These are phyloP conservation scores for Scolecobasidium constrictum DNA, from an alignment of 2,329 filamentous ascomycete genomes.

Conservation along the genomic window DNA sequence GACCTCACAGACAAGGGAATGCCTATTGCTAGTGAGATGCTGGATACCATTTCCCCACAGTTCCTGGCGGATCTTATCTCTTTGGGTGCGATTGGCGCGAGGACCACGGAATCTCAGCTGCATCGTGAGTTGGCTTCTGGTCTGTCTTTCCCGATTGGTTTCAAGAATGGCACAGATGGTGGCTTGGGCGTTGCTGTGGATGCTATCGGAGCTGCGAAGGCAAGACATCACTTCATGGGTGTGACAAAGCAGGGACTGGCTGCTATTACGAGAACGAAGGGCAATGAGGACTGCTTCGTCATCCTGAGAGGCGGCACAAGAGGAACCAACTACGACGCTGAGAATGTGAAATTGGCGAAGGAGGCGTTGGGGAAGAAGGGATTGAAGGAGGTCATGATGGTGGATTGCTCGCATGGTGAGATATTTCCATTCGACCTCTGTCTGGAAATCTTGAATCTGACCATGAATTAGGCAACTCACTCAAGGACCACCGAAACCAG, in stretches of 20 bases:
- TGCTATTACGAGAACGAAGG: conserved; percentile 83
- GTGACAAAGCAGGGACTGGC: conserved; percentile 96
- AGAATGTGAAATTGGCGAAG: conserved; percentile 68
- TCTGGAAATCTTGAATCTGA: not conserved
- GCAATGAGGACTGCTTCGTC: conserved; percentile 96
- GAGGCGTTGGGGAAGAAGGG: conserved; percentile 72
- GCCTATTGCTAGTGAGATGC: conserved; percentile 95
- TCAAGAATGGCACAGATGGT: conserved; percentile 98
- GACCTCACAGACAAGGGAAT: conserved; percentile 80
- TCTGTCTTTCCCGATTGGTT: conserved; percentile 93
- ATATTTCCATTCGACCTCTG: conserved; percentile 9
- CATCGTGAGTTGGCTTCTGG: conserved; percentile 93
- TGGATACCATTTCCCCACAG: conserved; percentile 97
- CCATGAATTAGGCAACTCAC: conserved; percentile 64
- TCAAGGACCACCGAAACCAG: conserved; percentile 96
- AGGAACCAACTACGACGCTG: conserved; percentile 88
- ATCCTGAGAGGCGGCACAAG: conserved; percentile 85
- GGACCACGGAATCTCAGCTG: conserved; percentile 92
- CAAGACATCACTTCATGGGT: conserved; percentile 95
- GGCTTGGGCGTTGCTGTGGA: conserved; percentile 86
- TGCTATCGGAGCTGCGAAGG: conserved; percentile 70
- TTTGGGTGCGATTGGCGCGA: conserved; percentile 86
- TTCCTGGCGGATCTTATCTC: conserved; percentile 95
- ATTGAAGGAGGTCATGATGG: conserved; percentile 84
- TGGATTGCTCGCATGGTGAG: conserved; percentile 93